Percentiles rank a stretch among this genome's conserved stretches.
These are phyloP conservation scores for Tricholomella constricta DNA, from an alignment of 768 basidiomycete genomes.

Conservation along the genomic window DNA sequence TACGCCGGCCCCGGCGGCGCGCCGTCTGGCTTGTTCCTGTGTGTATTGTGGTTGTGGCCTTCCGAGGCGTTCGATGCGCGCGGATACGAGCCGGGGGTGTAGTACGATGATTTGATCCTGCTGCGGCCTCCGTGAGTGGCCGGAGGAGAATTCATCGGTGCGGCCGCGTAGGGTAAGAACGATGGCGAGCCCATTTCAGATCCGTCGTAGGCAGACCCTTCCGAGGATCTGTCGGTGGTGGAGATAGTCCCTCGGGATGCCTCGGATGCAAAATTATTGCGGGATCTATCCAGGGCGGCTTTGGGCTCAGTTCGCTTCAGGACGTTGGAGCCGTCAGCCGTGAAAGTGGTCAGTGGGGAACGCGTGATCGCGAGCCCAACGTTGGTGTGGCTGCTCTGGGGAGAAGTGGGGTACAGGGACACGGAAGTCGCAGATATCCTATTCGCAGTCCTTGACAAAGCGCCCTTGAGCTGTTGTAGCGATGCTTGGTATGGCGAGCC, in stretches of 20 bases:
- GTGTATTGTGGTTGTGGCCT: no score
- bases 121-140: constrained; percentile 55
- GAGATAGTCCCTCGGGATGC: constrained; percentile 16
- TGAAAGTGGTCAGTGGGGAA: constrained; percentile 32
- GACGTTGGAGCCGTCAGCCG: constrained; percentile 43
- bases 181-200: constrained; percentile 51
- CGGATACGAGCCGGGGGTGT: constrained; percentile 53
- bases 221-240: constrained; percentile 31
- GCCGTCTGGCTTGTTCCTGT: not conserved
- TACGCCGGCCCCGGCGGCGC: constrained; percentile 14
- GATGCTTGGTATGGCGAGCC: constrained; percentile 28
- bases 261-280: constrained; percentile 19
- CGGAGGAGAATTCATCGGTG: constrained; percentile 25
- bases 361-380: constrained; percentile 38
- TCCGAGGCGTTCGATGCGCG: constrained; percentile 51
- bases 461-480: constrained; percentile 43
- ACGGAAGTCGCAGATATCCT: constrained; percentile 46
- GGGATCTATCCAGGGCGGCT: constrained; percentile 21
- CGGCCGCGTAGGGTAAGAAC: constrained; percentile 25
- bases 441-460: constrained; percentile 37
- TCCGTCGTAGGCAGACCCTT: constrained; percentile 54
- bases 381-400: constrained; percentile 28
- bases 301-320: constrained; percentile 40
- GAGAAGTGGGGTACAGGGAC: constrained; percentile 50
- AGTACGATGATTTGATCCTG: constrained; percentile 71